Base-by-base conservation (phyloP, 2,329 filamentous ascomycete genomes). In the Xylariaceae sp. region DNA sequence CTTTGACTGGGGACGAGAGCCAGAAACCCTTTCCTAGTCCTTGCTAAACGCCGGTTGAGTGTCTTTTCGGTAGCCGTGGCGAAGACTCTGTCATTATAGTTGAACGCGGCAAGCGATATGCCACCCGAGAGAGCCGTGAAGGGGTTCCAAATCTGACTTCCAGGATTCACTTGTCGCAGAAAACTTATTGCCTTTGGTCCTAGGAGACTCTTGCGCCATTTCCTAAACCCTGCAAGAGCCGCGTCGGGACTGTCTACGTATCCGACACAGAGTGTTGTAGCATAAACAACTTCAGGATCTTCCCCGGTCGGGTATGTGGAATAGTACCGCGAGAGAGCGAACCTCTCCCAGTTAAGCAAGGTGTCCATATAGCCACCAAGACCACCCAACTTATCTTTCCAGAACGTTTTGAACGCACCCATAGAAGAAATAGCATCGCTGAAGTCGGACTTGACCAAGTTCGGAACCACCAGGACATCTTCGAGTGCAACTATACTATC, bases 401-500 rank as follows among this genome's bases (percentile, higher is more conserved):
- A 42, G 17, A 17, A 42, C 5, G 11, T 42, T 12, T 16, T 42
- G 11, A 42, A 12, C 18, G 40, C 40, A 17, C n/a, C 18, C 40
- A 42, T 18, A 17, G 40, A 16, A 6, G n/a, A 12, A 5, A 19
- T 5, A 16, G 18, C 11, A 6, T 16, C 11, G 18, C 14, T 12
- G 18, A 16, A 16, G 18, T 42, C 40, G 17, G 11, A 12, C 12
- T 19, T 12, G 36, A 14, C 36, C 36, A 39, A 14, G 3, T 12
- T 16, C 16, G 46, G 41, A 14, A 41, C 13, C 17, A 16, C 19
- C 17, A 45, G 22, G 31, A 41, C 17, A 41, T 36, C 34, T 46
- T 45, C 48, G 6, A 50, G 16, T 36, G 19, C 42, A 19, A 46
- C 5, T 22, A 50, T 50, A 11, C 13, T 36, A 28, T 45, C 48